Base-by-base conservation (phyloP, 495 filamentous ascomycete genomes). In the Talaromyces wortmannii region DNA sequence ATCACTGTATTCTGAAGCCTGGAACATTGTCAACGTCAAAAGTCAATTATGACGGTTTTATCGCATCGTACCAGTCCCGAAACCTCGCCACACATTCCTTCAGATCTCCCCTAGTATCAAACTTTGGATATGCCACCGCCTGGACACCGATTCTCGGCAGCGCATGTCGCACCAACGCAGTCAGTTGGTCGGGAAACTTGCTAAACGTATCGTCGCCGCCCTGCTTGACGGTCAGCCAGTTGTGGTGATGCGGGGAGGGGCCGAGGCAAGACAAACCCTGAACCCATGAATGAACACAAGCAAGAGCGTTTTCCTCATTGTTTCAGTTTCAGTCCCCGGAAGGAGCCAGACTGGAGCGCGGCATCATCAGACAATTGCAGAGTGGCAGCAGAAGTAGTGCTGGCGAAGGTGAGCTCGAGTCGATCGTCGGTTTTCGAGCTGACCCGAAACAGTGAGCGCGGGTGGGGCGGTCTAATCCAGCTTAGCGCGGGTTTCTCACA, bases 231-330 rank as follows among this genome's bases (percentile, higher is more conserved):
- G 1, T 48, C 16, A 48, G 23, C 16, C 15, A 11, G 45, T 11
- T 30, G 8, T 15, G 8, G 23, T 45, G 6, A 31, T 8, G 23
- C 17, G 40, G 18, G 16, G 8, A 15, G 11, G 29, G 10, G n/a
- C 3, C 6, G 8, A 2, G 45, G 12, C 16, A 18, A 33, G 43
- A 58, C 71, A 49, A 69, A 92, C 91, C 84, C 97, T 96, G 81
- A 98, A 98, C 51, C 94, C 94, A 69, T 98, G 94, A 50, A 97
- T 91, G 71, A 96, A 97, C 65, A 88, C 90, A 50, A 98, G 73
- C 10, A 98, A 73, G 31, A 98, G 74, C 59, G 89, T 96, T 69
- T 91, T 96, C 74, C 86, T 90, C 87, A 90, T 95, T 44, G 3
- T 52, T 43, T 43, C 13, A 15, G 23, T 16, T 2, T 53, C 52